Conservation (phyloP, 2,329 filamentous ascomycete species). For the Chrysoporthe austroafricana region DNA sequence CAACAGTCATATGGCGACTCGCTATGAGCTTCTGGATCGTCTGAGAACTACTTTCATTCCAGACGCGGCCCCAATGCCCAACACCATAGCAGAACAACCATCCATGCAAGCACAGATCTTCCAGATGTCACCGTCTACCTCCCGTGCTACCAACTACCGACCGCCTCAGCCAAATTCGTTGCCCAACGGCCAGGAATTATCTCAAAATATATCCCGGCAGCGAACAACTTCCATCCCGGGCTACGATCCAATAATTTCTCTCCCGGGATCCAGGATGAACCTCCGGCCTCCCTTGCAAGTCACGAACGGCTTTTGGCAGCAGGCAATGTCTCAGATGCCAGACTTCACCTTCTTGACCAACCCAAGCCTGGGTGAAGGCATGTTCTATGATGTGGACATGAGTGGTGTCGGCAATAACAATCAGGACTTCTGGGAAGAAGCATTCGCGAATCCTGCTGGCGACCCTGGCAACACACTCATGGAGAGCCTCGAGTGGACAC, state of each 20-base stretch:
- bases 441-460: constrained; percentile 42
- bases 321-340: constrained; percentile 17
- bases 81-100: neutral
- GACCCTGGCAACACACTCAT: constrained; percentile 40
- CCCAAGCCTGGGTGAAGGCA: constrained; percentile 28
- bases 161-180: neutral
- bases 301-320: constrained; percentile 6
- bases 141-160: neutral
- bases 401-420: constrained; percentile 35
- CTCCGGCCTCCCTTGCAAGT: neutral
- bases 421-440: constrained; percentile 44
- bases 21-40: constrained; percentile 40
- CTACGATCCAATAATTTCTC: too few species aligned
- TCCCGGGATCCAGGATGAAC: neutral
- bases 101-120: neutral
- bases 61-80: neutral
- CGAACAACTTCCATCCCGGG: neutral
- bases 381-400: constrained; percentile 36
- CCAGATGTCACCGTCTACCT: neutral
- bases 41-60: constrained; percentile 36
- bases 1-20: constrained; percentile 51
- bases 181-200: neutral
- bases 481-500: constrained; percentile 38
- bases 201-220: neutral
- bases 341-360: constrained; percentile 30